Conservation (phyloP, 2,329 filamentous ascomycete species). For the Pestalotiopsis sp. region DNA sequence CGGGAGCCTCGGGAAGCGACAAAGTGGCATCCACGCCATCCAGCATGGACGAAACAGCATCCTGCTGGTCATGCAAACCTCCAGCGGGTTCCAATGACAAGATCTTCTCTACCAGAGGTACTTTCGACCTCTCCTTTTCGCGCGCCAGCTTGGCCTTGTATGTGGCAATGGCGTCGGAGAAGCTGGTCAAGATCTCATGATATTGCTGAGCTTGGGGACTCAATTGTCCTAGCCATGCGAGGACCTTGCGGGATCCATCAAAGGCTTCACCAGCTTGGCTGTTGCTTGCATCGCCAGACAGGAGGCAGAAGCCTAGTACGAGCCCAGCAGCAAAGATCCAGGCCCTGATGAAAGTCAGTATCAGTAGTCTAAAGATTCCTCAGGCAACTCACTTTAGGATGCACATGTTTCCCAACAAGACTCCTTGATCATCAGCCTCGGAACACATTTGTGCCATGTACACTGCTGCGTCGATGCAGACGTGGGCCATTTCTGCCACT, state of each 20-base stretch:
- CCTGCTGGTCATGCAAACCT: not conserved
- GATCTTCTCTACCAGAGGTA: conserved; percentile 2
- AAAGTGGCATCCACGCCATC: not conserved
- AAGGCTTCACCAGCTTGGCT: conserved; percentile 50
- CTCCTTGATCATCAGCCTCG: conserved; percentile 44
- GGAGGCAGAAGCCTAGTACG: conserved; percentile 58
- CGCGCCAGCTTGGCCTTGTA: conserved; percentile 30
- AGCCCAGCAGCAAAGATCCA: conserved; percentile 60
- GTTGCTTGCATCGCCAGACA: conserved; percentile 48
- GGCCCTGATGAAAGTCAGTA: conserved; percentile 37
- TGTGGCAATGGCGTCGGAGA: conserved; percentile 46
- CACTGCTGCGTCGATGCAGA: conserved; percentile 57
- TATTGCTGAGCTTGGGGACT: conserved; percentile 62
- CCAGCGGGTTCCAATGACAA: not conserved
- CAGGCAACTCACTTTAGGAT: conserved; percentile 54
- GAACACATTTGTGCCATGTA: conserved; percentile 58
- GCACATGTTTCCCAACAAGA: conserved; percentile 58
- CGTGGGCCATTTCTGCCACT: conserved; percentile 44
- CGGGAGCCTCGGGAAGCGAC: not conserved
- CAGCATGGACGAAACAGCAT: not conserved
- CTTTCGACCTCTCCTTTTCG: conserved; percentile 2
- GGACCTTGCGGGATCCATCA: conserved; percentile 49
- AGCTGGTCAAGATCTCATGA: conserved; percentile 52
- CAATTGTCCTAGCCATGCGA: conserved; percentile 47
- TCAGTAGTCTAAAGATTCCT: not conserved